phyloP scores from a whole-genome alignment of 345 rosid species.

The Raphanus sativus region DNA sequence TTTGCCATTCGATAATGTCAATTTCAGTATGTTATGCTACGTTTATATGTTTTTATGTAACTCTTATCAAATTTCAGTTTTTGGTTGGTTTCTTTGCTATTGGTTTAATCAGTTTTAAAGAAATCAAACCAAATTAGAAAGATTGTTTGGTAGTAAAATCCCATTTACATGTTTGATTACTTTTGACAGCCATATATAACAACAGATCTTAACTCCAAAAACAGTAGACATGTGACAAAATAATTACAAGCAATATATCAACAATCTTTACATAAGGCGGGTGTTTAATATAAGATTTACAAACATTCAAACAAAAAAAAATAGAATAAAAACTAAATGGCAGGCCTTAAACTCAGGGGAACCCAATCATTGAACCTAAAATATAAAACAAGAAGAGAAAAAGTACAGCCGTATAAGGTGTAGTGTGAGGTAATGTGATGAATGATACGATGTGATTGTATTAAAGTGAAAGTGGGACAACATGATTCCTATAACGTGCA shows the following conservation, averaged over 20 bases:
- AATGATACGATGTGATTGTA: slow-evolving; percentile 23
- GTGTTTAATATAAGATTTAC: background rate
- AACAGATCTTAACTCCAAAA: background rate
- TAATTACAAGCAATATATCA: background rate
- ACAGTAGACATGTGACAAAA: slow-evolving; percentile 12
- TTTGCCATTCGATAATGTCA: too few species aligned
- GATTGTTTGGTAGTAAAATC: slow-evolving; percentile 11
- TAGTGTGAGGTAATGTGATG: slow-evolving; percentile 19
- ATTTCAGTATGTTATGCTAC: background rate
- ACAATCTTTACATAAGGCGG: background rate
- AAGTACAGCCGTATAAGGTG: slow-evolving; percentile 36
- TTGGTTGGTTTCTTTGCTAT: background rate
- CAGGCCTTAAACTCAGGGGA: slow-evolving; percentile 31
- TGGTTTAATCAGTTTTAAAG: background rate
- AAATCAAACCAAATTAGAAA: background rate
- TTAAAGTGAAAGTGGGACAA: slow-evolving; percentile 35
- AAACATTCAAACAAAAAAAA: background rate
- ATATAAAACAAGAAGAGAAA: background rate
- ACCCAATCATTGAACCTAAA: slow-evolving; percentile 29
- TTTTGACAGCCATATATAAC: background rate
- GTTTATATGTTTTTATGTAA: background rate
- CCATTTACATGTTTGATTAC: slow-evolving; percentile 6
- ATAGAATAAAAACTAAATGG: background rate
- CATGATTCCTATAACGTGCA: slow-evolving; percentile 38
- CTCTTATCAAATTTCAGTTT: background rate